These are phyloP conservation scores for Hypomyces perniciosus DNA, from an alignment of 2,329 filamentous ascomycete genomes.

Conservation along the genomic window DNA sequence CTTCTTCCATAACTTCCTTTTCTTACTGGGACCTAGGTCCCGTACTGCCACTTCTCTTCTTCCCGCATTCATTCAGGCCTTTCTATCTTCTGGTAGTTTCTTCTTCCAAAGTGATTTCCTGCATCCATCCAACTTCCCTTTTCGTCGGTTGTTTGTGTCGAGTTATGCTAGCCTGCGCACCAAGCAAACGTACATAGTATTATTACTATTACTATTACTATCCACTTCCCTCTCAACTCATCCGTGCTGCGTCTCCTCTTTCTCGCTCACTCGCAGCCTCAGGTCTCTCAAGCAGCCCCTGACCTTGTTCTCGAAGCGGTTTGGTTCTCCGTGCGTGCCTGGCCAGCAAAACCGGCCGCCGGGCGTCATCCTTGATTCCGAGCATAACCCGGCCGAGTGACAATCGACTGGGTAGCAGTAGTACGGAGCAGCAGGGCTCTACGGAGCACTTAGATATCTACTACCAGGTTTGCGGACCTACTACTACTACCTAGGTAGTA, in stretches of 20 bases:
- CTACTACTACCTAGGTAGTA: not conserved
- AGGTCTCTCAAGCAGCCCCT: conserved; percentile 2
- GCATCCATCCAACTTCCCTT: not conserved
- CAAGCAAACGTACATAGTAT: not conserved
- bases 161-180: not conserved
- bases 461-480: too few species aligned
- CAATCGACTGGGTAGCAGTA: too few species aligned
- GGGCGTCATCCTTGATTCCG: conserved; percentile 8
- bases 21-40: too few species aligned
- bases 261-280: conserved; percentile 1
- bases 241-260: not conserved
- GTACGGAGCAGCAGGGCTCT: too few species aligned
- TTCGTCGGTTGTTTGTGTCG: not conserved
- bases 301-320: conserved; percentile 11
- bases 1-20: too few species aligned
- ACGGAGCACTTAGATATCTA: too few species aligned
- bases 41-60: too few species aligned
- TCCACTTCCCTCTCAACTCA: not conserved
- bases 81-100: not conserved
- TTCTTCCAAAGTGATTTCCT: not conserved
- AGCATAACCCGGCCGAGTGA: conserved; percentile 7
- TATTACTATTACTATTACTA: not conserved
- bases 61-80: too few species aligned
- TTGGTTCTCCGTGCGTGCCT: conserved; percentile 12
- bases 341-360: conserved; percentile 4